These are phyloP conservation scores for Trichomonas vaginalis DNA, from an alignment of 208 protist genomes.

Conservation along the genomic window DNA sequence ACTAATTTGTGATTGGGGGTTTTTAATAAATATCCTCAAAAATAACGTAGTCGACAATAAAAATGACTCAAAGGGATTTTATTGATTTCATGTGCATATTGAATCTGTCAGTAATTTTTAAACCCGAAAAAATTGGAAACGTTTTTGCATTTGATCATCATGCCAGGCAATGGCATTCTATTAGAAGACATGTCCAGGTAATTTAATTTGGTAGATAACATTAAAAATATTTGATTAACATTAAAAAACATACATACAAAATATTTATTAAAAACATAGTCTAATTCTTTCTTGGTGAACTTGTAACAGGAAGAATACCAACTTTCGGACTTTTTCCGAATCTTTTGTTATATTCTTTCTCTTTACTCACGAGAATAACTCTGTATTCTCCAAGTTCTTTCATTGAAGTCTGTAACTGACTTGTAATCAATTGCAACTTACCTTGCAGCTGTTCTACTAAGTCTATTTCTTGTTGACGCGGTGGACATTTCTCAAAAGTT, in stretches of 20 bases:
- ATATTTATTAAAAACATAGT: not conserved
- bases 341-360: conserved; percentile 2
- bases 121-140: too few species aligned
- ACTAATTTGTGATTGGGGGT: too few species aligned
- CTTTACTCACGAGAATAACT: not conserved
- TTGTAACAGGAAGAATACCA: not conserved
- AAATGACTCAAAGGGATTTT: too few species aligned
- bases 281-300: not conserved
- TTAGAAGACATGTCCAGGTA: too few species aligned
- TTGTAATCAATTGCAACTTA: not conserved
- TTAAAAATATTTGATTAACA: too few species aligned
- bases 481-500: not conserved
- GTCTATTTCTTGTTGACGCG: not conserved
- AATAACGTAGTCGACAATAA: too few species aligned
- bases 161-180: too few species aligned
- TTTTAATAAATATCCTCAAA: too few species aligned
- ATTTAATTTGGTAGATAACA: too few species aligned
- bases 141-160: too few species aligned
- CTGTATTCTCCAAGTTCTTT: not conserved
- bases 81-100: too few species aligned
- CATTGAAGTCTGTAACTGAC: not conserved
- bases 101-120: too few species aligned
- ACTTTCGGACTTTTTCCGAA: conserved; percentile 2
- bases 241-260: not conserved
- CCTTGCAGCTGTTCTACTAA: not conserved